Evolutionary conservation across 208 protist genomes (phyloP).

Genomic region (Trypanosoma platydactyli): DNA sequence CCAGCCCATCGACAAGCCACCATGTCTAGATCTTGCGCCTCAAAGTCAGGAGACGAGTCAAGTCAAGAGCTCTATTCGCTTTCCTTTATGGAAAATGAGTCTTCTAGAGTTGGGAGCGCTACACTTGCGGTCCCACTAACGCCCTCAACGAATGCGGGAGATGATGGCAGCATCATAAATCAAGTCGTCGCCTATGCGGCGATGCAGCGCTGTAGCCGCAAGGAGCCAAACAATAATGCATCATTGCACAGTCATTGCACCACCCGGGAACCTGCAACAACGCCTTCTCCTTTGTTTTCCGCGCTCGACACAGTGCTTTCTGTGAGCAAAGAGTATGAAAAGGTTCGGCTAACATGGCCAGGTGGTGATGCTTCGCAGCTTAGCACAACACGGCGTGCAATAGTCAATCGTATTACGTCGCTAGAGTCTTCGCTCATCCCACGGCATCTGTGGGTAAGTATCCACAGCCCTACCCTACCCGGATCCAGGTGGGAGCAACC

Average conservation of each 20-base stretch:
- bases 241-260: neutral
- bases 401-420: slow-evolving; percentile 52
- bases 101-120: neutral
- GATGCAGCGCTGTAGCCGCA: neutral
- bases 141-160: slow-evolving; percentile 17
- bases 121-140: slow-evolving; percentile 11
- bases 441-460: slow-evolving; percentile 67
- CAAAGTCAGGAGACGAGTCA: neutral
- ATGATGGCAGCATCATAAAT: slow-evolving; percentile 25
- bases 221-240: too few relatives aligned
- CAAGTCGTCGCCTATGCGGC: slow-evolving; percentile 26
- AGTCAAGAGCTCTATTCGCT: neutral
- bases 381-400: slow-evolving; percentile 28
- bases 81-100: neutral
- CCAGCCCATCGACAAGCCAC: slow-evolving; percentile 1
- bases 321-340: slow-evolving; percentile 80
- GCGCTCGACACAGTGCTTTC: slow-evolving; percentile 65
- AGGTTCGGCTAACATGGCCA: slow-evolving; percentile 34
- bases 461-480: slow-evolving; percentile 28
- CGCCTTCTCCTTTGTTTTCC: slow-evolving; percentile 45
- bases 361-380: slow-evolving; percentile 4
- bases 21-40: neutral
- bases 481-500: slow-evolving; percentile 13
- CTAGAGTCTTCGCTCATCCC: slow-evolving; percentile 67
- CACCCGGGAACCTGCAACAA: neutral